phyloP scores from a whole-genome alignment of 257 asterid species.

The Ballota nigra region DNA sequence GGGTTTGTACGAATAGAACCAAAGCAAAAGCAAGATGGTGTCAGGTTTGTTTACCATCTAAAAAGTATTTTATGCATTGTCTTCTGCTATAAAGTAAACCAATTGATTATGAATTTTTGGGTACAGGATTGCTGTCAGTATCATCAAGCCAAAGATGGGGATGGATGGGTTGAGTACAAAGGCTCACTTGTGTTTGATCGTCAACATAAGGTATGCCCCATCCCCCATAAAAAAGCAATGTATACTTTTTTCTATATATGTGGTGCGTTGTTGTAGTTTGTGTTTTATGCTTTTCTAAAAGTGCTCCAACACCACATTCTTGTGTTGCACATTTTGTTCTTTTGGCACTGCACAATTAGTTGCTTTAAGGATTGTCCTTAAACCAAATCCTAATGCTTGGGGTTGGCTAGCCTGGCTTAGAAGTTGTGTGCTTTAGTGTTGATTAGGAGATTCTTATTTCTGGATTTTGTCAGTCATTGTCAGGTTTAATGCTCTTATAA shows the following conservation, averaged over 20 bases:
- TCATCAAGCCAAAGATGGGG: slow-evolving; percentile 99
- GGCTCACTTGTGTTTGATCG: slow-evolving; percentile 82
- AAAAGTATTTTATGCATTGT: neutral
- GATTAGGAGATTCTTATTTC: neutral
- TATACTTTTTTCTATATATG: neutral
- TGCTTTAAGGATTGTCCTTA: slow-evolving; percentile 6
- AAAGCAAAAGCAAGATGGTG: slow-evolving; percentile 99
- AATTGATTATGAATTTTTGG: slow-evolving; percentile 24
- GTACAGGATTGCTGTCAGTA: slow-evolving; percentile 94
- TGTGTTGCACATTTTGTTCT: neutral
- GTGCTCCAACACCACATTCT: neutral
- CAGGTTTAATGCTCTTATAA: slow-evolving; percentile 1
- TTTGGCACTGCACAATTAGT: neutral
- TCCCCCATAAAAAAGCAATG: neutral
- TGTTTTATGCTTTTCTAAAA: neutral
- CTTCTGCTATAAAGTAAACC: slow-evolving; percentile 9
- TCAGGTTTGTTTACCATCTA: slow-evolving; percentile 55
- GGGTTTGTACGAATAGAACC: slow-evolving; percentile 92
- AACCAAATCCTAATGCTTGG: slow-evolving; percentile 7
- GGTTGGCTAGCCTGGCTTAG: neutral
- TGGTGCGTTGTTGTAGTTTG: neutral
- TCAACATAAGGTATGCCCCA: slow-evolving; percentile 70
- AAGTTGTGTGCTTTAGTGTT: neutral
- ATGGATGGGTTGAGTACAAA: slow-evolving; percentile 98
- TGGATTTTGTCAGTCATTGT: neutral